phyloP scores from a whole-genome alignment of 139 green algal species.

The Spirogloea muscicola region DNA sequence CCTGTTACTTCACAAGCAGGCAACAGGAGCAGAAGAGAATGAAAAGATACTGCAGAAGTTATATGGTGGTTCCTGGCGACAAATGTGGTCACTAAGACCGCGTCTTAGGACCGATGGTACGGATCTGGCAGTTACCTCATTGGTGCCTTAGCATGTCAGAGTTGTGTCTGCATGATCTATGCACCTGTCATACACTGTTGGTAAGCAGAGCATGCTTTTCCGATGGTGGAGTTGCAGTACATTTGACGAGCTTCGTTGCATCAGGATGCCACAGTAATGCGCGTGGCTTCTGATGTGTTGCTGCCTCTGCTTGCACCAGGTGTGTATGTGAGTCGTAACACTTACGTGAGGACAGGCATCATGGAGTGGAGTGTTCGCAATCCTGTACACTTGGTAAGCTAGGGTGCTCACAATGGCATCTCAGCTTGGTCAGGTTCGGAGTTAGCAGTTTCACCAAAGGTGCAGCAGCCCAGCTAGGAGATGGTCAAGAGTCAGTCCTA shows the following conservation, averaged over 20 bases:
- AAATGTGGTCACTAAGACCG: slow-evolving; percentile 35
- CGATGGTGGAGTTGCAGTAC: neutral
- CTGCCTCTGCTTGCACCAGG: slow-evolving; percentile 1
- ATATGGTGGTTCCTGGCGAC: slow-evolving; percentile 36
- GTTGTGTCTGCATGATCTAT: neutral
- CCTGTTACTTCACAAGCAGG: no score
- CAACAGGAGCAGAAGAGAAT: no score
- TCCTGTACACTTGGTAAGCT: slow-evolving; percentile 43
- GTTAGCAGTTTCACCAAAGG: no score
- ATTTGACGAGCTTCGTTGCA: no score
- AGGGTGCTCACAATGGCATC: no score
- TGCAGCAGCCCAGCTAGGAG: no score
- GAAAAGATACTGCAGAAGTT: neutral
- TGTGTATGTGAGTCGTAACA: slow-evolving; percentile 51
- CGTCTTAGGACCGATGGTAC: slow-evolving; percentile 34
- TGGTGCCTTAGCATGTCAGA: neutral
- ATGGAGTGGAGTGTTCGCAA: slow-evolving; percentile 40
- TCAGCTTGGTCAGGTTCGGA: no score
- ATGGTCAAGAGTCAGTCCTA: no score
- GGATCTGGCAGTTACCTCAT: neutral
- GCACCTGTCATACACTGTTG: neutral
- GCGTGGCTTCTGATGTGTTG: neutral
- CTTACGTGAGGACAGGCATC: slow-evolving; percentile 43
- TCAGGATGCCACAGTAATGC: neutral
- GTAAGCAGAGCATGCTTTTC: neutral